phyloP scores from a whole-genome alignment of 345 rosid genomes.

The Syzygium grande region DNA sequence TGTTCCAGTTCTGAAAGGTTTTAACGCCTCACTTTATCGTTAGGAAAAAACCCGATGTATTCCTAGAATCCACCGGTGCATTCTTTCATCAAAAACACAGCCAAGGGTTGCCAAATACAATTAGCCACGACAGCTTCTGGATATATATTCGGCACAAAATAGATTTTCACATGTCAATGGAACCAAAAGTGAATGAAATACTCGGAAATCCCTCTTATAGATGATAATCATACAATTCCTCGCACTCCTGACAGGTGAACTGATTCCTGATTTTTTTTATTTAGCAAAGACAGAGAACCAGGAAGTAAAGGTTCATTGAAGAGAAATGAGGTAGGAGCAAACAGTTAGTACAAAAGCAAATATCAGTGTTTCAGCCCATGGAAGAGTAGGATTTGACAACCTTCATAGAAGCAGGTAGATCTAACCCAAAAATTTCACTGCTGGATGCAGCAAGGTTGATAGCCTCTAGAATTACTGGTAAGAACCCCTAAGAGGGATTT shows the following conservation, averaged over 20 bases:
- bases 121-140: background rate
- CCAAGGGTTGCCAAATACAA: background rate
- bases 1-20: background rate
- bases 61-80: background rate
- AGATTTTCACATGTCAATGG: background rate
- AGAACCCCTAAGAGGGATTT: background rate
- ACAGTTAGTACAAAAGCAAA: background rate
- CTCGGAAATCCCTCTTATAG: background rate
- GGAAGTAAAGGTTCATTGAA: background rate
- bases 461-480: background rate
- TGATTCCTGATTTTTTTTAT: background rate
- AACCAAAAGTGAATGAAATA: background rate
- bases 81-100: background rate
- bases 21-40: background rate
- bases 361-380: background rate
- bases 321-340: background rate
- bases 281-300: background rate
- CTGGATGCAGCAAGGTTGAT: background rate
- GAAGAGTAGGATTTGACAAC: background rate
- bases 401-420: background rate
- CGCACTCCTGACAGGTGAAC: background rate
- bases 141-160: background rate
- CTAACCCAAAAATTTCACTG: background rate
- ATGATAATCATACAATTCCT: background rate
- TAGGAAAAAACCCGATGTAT: background rate